phyloP scores from a whole-genome alignment of 129 eudicot genomes.

The Flaveria trinervia region DNA sequence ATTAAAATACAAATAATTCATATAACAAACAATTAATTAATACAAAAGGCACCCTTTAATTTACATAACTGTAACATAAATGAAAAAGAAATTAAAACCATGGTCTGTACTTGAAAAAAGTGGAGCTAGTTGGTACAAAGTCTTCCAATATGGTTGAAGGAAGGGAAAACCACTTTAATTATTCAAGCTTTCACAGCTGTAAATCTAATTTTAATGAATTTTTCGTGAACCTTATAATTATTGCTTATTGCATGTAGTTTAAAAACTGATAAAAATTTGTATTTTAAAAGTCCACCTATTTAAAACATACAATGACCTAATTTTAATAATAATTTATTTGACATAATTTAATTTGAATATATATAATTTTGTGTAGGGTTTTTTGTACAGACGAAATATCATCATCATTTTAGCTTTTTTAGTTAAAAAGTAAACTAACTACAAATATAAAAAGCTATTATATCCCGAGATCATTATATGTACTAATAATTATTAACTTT shows the following conservation, averaged over 20 bases:
- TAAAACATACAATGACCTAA: too few species aligned
- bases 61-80: slow-evolving; percentile 2
- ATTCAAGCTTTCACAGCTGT: slow-evolving; percentile 17
- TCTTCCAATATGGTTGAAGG: slow-evolving; percentile 23
- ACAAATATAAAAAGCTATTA: too few species aligned
- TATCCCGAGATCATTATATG: too few species aligned
- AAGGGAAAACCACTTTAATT: slow-evolving; percentile 11
- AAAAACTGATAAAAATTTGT: neutral
- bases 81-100: slow-evolving; percentile 12
- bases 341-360: too few species aligned
- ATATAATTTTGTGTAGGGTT: too few species aligned
- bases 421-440: too few species aligned
- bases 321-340: too few species aligned
- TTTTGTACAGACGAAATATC: too few species aligned
- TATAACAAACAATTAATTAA: neutral
- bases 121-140: slow-evolving; percentile 22
- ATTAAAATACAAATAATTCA: neutral
- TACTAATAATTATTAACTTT: too few species aligned
- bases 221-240: neutral
- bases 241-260: too few species aligned
- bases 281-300: too few species aligned
- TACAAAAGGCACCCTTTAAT: neutral
- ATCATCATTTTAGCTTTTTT: too few species aligned
- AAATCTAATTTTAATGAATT: neutral
- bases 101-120: slow-evolving; percentile 19